Conservation (phyloP, 2,329 filamentous ascomycete genomes). For the Biscogniauxia sp. region DNA sequence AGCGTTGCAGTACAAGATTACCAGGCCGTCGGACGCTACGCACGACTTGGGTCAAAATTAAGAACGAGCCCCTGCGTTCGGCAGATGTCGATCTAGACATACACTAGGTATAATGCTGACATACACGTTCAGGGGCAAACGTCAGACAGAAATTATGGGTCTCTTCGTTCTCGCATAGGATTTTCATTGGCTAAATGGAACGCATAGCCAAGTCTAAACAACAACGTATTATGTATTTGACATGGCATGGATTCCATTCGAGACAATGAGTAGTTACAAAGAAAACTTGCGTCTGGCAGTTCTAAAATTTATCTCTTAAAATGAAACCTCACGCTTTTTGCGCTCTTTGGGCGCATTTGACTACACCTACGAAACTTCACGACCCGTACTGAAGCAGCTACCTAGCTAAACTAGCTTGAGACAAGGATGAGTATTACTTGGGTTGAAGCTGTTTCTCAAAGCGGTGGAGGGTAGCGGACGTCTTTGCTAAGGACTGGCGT, state of each 20-base stretch:
- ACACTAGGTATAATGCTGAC: not conserved
- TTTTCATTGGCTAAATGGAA: not conserved
- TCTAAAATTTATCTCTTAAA: not conserved
- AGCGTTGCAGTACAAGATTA: not conserved
- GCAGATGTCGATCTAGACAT: not conserved
- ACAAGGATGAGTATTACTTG: no score
- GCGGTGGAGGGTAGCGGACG: no score
- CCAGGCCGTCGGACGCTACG: no score
- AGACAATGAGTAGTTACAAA: not conserved
- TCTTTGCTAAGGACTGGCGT: no score
- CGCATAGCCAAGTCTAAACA: not conserved
- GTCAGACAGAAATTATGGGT: not conserved
- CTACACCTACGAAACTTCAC: not conserved
- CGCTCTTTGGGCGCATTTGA: not conserved
- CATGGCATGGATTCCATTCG: not conserved
- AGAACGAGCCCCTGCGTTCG: not conserved
- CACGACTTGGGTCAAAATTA: not conserved
- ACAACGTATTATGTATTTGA: not conserved
- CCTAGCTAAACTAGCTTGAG: no score
- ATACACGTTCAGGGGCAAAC: not conserved
- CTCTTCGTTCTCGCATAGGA: not conserved
- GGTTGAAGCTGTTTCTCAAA: no score
- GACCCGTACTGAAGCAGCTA: no score
- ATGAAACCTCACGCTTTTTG: not conserved
- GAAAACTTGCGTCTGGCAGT: not conserved